These are phyloP conservation scores for Eudorina sp. DNA, from an alignment of 139 green algal species.

Conservation along the genomic window DNA sequence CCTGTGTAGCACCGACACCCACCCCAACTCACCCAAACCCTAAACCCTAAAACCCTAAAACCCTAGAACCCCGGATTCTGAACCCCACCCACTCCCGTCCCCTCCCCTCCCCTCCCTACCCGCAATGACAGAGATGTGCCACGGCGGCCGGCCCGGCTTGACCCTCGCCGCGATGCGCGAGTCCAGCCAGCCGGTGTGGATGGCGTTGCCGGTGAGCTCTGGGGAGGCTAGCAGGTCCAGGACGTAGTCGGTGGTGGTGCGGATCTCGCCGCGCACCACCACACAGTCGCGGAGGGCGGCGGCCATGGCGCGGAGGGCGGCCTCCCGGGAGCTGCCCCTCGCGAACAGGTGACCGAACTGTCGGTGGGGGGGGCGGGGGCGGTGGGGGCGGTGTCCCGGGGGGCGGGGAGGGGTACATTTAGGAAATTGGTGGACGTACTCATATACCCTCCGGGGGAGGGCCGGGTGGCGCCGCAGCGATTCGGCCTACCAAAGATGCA, in stretches of 20 bases:
- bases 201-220: slow-evolving; percentile 81
- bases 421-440: too few relatives aligned
- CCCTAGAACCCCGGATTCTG: too few relatives aligned
- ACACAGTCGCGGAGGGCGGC: slow-evolving; percentile 93
- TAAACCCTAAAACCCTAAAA: too few relatives aligned
- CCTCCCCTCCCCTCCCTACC: slow-evolving; percentile 59
- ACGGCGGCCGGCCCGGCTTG: slow-evolving; percentile 79
- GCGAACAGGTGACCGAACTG: slow-evolving; percentile 99
- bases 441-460: too few relatives aligned
- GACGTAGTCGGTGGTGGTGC: slow-evolving; percentile 83
- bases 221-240: slow-evolving; percentile 76
- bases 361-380: neutral
- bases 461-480: too few relatives aligned
- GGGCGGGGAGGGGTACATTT: too few relatives aligned
- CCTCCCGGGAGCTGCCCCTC: slow-evolving; percentile 83
- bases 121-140: slow-evolving; percentile 92
- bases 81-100: neutral
- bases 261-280: slow-evolving; percentile 95
- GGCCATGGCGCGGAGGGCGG: slow-evolving; percentile 92
- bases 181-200: slow-evolving; percentile 98
- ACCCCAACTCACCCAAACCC: too few relatives aligned
- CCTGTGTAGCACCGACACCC: too few relatives aligned
- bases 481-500: too few relatives aligned
- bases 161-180: slow-evolving; percentile 82
- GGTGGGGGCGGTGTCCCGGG: neutral